A percentile compares a stretch with the other conserved stretches of the same genome.
phyloP scores from a whole-genome alignment of 768 basidiomycete species.

The Tubosaeta sp. region DNA sequence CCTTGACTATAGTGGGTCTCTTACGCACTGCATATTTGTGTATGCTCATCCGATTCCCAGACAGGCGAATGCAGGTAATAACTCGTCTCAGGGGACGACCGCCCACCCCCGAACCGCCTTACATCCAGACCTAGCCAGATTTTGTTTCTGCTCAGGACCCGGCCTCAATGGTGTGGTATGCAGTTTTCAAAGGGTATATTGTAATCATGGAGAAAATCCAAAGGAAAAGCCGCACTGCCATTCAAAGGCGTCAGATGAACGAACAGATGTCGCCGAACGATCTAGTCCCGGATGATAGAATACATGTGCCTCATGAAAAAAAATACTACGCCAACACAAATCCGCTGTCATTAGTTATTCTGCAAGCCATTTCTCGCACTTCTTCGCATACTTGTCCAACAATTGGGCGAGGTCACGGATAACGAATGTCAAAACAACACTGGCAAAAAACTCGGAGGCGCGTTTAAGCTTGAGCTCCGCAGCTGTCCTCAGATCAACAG shows the following conservation, averaged over 20 bases:
- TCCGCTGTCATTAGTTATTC: slow-evolving; percentile 46
- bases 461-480: slow-evolving; percentile 75
- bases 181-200: slow-evolving; percentile 23
- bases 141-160: not conserved
- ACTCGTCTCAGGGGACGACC: slow-evolving; percentile 51
- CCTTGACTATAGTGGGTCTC: slow-evolving; percentile 57
- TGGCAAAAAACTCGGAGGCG: slow-evolving; percentile 88
- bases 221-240: slow-evolving; percentile 10
- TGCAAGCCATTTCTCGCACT: slow-evolving; percentile 88
- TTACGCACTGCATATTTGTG: not conserved
- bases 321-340: slow-evolving; percentile 25
- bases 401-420: slow-evolving; percentile 82
- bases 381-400: slow-evolving; percentile 91
- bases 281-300: slow-evolving; percentile 35
- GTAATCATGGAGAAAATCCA: slow-evolving; percentile 20
- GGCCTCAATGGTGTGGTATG: not conserved
- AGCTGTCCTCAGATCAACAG: slow-evolving; percentile 54
- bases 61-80: slow-evolving; percentile 58
- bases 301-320: slow-evolving; percentile 29
- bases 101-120: slow-evolving; percentile 51
- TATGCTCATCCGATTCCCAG: slow-evolving; percentile 31
- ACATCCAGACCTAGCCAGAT: slow-evolving; percentile 10
- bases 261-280: slow-evolving; percentile 28
- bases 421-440: slow-evolving; percentile 84
- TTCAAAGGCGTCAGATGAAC: slow-evolving; percentile 22